Percentiles rank a stretch among this genome's conserved stretches.
Conservation (phyloP, 106 monocot genomes). For the Platanthera guangdongensis region DNA sequence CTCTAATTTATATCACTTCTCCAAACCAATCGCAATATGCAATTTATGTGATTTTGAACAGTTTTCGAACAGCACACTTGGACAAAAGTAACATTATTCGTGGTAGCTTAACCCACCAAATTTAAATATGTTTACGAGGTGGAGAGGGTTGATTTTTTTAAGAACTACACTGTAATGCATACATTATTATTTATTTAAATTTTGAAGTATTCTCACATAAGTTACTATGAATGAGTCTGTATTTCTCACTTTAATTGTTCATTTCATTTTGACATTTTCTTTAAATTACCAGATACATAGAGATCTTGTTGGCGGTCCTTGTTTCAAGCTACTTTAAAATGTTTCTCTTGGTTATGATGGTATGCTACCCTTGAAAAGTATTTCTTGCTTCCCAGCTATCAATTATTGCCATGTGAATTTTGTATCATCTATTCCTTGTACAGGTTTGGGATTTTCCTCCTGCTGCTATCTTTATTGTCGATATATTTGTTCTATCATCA, state of each 20-base stretch:
- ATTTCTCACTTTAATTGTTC: background rate
- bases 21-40: too few relatives aligned
- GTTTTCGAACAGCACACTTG: too few relatives aligned
- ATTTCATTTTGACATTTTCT: slow-evolving; percentile 6
- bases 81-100: too few relatives aligned
- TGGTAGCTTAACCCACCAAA: background rate
- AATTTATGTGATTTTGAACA: too few relatives aligned
- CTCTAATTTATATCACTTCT: too few relatives aligned
- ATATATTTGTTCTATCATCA: slow-evolving; percentile 74
- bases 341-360: slow-evolving; percentile 72
- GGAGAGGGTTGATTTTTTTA: background rate
- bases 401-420: background rate
- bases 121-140: background rate
- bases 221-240: background rate
- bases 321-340: slow-evolving; percentile 91
- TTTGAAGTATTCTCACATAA: background rate
- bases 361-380: slow-evolving; percentile 12
- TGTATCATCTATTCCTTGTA: slow-evolving; percentile 14
- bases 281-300: slow-evolving; percentile 30
- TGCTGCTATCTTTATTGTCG: slow-evolving; percentile 53
- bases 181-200: background rate
- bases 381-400: background rate
- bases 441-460: slow-evolving; percentile 93
- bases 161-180: background rate
- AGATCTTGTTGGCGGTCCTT: slow-evolving; percentile 44